Evolutionary conservation across 1,284 basidiomycete genomes (phyloP).

Genomic region (Papiliotrema laurentii): DNA sequence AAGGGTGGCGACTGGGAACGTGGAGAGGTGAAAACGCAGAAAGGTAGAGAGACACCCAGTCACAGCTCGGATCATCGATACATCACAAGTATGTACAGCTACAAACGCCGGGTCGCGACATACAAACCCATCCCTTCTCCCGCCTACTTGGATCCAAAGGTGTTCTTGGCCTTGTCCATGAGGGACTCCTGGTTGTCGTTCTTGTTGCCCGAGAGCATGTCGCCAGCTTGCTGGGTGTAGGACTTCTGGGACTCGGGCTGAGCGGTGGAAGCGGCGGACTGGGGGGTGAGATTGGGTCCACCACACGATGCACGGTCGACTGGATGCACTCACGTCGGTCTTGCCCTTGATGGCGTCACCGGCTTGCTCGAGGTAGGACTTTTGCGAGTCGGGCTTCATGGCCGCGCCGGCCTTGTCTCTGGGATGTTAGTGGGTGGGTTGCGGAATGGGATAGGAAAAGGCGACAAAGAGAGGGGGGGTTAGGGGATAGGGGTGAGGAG

Average conservation of each 20-base stretch:
- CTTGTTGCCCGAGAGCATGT: slow-evolving; percentile 24
- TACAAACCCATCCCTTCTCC: no score
- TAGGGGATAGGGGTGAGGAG: background rate
- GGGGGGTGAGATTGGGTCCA: slow-evolving; percentile 1
- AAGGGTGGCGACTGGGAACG: no score
- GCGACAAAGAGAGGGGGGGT: background rate
- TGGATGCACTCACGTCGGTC: slow-evolving; percentile 25
- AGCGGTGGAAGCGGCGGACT: slow-evolving; percentile 31
- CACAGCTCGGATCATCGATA: no score
- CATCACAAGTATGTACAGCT: no score
- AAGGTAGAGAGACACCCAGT: no score
- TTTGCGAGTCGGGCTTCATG: slow-evolving; percentile 40
- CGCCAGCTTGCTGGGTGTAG: slow-evolving; percentile 21
- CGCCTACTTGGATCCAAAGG: no score
- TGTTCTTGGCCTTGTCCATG: slow-evolving; percentile 24
- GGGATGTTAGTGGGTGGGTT: background rate
- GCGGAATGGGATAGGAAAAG: background rate
- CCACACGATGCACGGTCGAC: background rate
- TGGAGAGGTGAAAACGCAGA: no score
- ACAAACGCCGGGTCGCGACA: no score
- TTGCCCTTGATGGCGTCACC: slow-evolving; percentile 29
- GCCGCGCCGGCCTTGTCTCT: slow-evolving; percentile 38
- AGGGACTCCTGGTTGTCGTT: slow-evolving; percentile 23
- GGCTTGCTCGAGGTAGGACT: slow-evolving; percentile 35
- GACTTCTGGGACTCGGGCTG: slow-evolving; percentile 38